Conservation (phyloP, 2,329 filamentous ascomycete genomes). For the Leptographium lundbergii region DNA sequence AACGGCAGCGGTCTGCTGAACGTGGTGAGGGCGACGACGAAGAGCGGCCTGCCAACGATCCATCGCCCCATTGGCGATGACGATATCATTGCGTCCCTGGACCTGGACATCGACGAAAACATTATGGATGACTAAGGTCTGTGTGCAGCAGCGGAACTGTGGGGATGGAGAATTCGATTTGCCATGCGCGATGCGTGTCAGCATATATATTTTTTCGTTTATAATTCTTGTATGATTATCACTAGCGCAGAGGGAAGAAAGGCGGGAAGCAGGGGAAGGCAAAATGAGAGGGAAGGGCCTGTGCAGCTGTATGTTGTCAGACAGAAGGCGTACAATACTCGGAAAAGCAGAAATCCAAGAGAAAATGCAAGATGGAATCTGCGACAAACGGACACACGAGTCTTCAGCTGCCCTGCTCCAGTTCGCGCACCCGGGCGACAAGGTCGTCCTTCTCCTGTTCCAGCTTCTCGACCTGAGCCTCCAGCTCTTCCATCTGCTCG, state of each 20-base stretch:
- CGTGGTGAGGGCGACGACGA: slow-evolving; percentile 33
- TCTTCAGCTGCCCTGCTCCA: background rate
- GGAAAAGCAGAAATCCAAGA: background rate
- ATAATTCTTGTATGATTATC: background rate
- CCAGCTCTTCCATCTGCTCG: slow-evolving; percentile 47
- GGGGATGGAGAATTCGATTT: background rate
- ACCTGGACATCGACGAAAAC: slow-evolving; percentile 85
- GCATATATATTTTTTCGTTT: background rate
- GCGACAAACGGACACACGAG: background rate
- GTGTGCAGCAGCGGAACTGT: background rate
- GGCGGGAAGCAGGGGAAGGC: background rate
- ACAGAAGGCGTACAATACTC: no score
- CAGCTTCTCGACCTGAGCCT: slow-evolving; percentile 36
- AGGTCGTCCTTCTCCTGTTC: slow-evolving; percentile 32
- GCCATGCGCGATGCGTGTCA: background rate
- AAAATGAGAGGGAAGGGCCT: background rate
- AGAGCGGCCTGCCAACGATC: slow-evolving; percentile 52
- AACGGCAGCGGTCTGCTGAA: slow-evolving; percentile 30
- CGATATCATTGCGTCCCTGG: slow-evolving; percentile 79
- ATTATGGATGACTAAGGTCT: slow-evolving; percentile 31
- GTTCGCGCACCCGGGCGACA: slow-evolving; percentile 11
- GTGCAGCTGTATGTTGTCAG: background rate
- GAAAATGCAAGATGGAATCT: background rate
- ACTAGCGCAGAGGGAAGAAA: background rate
- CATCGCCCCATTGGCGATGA: slow-evolving; percentile 79